Evolutionary conservation across 2,329 filamentous ascomycete species (phyloP), one percentile per base, ranked within the genome.

Genomic region (Diplodia seriata): DNA sequence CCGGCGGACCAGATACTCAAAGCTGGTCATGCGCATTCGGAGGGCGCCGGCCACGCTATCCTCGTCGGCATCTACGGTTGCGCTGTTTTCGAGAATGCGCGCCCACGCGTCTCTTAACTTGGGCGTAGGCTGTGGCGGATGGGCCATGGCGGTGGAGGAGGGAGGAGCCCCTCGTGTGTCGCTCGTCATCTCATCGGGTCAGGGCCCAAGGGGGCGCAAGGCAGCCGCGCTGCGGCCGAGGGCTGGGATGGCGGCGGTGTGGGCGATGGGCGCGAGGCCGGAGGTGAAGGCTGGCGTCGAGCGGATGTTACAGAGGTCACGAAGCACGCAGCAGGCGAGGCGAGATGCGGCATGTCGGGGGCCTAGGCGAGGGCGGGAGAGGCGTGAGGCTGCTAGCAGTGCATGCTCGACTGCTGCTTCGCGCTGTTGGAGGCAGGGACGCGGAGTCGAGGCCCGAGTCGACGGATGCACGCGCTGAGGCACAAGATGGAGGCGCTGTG

Each of bases 1-100:
- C 77, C 72, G 71, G 29, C 76, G 73, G 40, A 79, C 75, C 23
- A 78, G 69, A 55, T 73, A 70, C 71, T 79, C 76, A 69, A 78
- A 68, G n/a, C 23, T 51, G n/a, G 66, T 40, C 47, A 63, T 59
- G 53, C 66, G 66, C 36, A 36, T n/a, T 5, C 49, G 49, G 38
- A 53, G 18, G 49, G 38, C 49, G 36, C 50, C 38, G 50, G 43
- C 20, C 56, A 63, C 15, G 26, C 50, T 55, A 12, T 26, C 36
- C 12, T 47, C 47, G 15, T 54, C 49, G 18, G 53, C 18, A 23
- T 54, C 55, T 43, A 63, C 7, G 33, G 33, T n/a, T 5, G 43
- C 33, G 36, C 49, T 63, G 50, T 40, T 49, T 18, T 36, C 38
- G 7, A 68, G 49, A n/a, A 68, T 20, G 33, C 50, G 56, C 33